Base-by-base conservation (phyloP, 1,284 basidiomycete species). In the Sporisorium graminicola region DNA sequence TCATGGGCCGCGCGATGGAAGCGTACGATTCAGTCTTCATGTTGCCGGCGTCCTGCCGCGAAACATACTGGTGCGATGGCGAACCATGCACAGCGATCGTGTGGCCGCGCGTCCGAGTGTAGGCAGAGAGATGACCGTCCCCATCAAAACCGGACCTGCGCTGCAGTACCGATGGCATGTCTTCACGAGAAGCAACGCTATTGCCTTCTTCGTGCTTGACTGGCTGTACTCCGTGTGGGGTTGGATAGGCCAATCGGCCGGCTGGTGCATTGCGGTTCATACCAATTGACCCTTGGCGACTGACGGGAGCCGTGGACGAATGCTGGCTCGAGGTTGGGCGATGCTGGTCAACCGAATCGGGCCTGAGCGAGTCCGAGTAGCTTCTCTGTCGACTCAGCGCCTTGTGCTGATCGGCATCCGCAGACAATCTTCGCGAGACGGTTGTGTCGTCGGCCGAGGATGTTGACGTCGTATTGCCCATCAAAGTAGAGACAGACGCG, bases 351-450 rank as follows among this genome's bases (percentile, higher is more conserved):
- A 20, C 52, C 12, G 51, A 40, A 14, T 24, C 51, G 9, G 74
- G 31, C 33, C 70, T 67, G 43, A 73, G 57, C 31, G 74, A 77
- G 60, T 77, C 74, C 33, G 74, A 77, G 58, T 77, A 77, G 59
- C 74, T 77, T 31, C 74, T 61, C 53, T 77, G 74, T 50, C 74
- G 69, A 35, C 31, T 64, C 5, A 74, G 59, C 14, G 62, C 31
- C 58, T 54, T 64, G 40, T 53, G 55, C 22, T 43, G 49, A 24
- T 33, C 49, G 4, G 33, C n/a, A 24, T 66, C 61, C 18, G 31
- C 54, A 12, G 70, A 51, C 8, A 31, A 27, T 6, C 52, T 49
- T 40, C 52, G 56, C 8, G 40, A 18, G 5, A 42, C 51, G 16
- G 24, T 14, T 6, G 20, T 24, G 6, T 46, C 57, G 27, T 64